phyloP scores from a whole-genome alignment of 1,139 yeast species.

The Saccharomycopsis hybrid region DNA sequence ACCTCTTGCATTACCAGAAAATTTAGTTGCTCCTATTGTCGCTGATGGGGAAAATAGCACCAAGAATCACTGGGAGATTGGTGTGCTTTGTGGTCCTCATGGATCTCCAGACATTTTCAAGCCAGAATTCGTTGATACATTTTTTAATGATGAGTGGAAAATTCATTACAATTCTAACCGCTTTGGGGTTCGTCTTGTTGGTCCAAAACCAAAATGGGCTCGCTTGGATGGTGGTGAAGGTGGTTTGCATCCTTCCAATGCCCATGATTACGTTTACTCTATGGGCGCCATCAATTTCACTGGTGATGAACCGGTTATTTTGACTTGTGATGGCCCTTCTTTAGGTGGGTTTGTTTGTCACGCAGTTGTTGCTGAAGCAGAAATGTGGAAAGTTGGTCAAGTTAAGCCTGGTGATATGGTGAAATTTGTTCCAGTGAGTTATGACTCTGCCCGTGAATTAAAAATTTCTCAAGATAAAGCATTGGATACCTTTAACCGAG shows the following conservation, averaged over 20 bases:
- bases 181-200: slow-evolving; percentile 89
- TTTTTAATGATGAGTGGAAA: slow-evolving; percentile 79
- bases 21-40: slow-evolving; percentile 64
- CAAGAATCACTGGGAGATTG: slow-evolving; percentile 77
- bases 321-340: slow-evolving; percentile 96
- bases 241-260: slow-evolving; percentile 95
- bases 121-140: slow-evolving; percentile 65
- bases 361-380: slow-evolving; percentile 92
- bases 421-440: slow-evolving; percentile 71
- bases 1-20: slow-evolving; percentile 51
- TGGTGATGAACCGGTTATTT: slow-evolving; percentile 96
- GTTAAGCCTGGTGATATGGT: slow-evolving; percentile 89
- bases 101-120: slow-evolving; percentile 94
- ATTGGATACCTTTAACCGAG: slow-evolving; percentile 42
- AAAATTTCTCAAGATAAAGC: slow-evolving; percentile 52
- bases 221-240: slow-evolving; percentile 97
- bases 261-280: slow-evolving; percentile 95
- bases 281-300: slow-evolving; percentile 95
- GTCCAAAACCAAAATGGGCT: slow-evolving; percentile 97
- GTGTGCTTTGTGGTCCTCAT: slow-evolving; percentile 95
- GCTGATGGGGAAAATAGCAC: slow-evolving; percentile 28
- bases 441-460: slow-evolving; percentile 59
- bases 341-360: slow-evolving; percentile 96
- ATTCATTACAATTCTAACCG: slow-evolving; percentile 95
- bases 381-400: slow-evolving; percentile 98